Evolutionary conservation across 192 early-diverging fungal genomes (phyloP), one percentile per base, ranked within the genome.

Genomic region (Coemansia pectinata): DNA sequence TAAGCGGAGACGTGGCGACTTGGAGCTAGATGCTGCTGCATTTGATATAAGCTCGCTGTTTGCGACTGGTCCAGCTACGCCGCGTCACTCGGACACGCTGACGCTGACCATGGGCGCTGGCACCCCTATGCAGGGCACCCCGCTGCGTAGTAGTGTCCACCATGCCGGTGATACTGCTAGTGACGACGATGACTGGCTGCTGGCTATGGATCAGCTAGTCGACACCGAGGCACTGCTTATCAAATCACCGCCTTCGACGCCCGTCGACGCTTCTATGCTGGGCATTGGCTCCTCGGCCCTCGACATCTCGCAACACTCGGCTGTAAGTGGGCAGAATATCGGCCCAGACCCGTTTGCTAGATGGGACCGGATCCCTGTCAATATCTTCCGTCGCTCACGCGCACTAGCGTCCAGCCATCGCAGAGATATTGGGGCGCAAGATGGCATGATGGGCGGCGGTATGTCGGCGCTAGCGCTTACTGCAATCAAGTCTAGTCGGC

Each of bases 361-460:
- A 27, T 83, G 81, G 81, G 81, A 83, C 58, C 81, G 81, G 23
- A 83, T 83, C 42, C 81, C 81, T 6, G 71, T 83, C 57, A 83
- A 83, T 58, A 83, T 83, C 25, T 83, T 83, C 73, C 76, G 76
- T 42, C 72, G 81, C 1, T 83, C 81, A 9, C 69, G 81, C n/a
- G 81, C 76, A 0, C 68, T 83, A 38, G 81, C 81, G 4, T 74
- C 76, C 23, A 74, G 44, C 33, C 63, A 45, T 19, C 69, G 72
- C 23, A 50, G 71, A 48, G 60, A 39, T 15, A 68, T 76, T 65
- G 52, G 40, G 15, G 45, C 63, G 10, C 65, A 71, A 10, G 65
- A 71, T 65, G 67, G 70, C 53, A 31, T 68, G 62, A 39, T 72
- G 55, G 77, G 70, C 55, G 55, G 55, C 31, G 52, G 53, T 5